Base-by-base conservation (phyloP, 768 basidiomycete species). In the Lentinus tigrinus region DNA sequence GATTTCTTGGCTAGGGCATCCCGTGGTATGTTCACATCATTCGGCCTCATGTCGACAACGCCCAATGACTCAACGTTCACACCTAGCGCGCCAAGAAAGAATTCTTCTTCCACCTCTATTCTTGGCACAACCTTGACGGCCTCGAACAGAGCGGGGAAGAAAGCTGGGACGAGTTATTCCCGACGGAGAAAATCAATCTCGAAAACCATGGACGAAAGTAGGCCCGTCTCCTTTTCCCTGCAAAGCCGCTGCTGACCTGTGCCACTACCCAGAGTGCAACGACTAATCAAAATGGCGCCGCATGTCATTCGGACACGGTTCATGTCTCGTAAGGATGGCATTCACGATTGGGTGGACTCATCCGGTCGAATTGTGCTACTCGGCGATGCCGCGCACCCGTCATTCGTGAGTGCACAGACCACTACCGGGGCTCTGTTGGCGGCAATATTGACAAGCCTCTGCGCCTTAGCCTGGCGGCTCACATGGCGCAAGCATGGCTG, bases 301-400 rank as follows among this genome's bases (percentile, higher is more conserved):
- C 57, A 67, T 10, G 77, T 78, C 46, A 62, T 78, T 9, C 74
- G 74, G 0, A 70, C 81, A 0, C 70, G 73, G 21, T 69, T 77
- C 13, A 71, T 78, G 58, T 55, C 58, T 21, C 65, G 65, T 3
- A 60, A 57, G 16, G 61, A 69, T 3, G 70, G 74, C 13, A 65
- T 81, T 21, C 81, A 84, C 28, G 76, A 72, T 47, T 77, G 81
- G 70, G 78, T 81, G 6, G 82, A 84, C 62, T 73, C 78, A 11
- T 67, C 69, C 19, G 81, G 78, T 8, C 73, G 76, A 49, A 69
- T 81, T 21, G 76, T 81, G 16, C 69, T 86, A 16, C 75, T 85
- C n/a, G 86, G 85, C 48, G 83, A 85, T 53, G 84, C 84, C 2
- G 83, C 81, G 0, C 84, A 87, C 67, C 81, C 84, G 14, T 69